Evolutionary conservation across 2,329 filamentous ascomycete genomes (phyloP).

Genomic region (Phyllosticta paracitricarpa): DNA sequence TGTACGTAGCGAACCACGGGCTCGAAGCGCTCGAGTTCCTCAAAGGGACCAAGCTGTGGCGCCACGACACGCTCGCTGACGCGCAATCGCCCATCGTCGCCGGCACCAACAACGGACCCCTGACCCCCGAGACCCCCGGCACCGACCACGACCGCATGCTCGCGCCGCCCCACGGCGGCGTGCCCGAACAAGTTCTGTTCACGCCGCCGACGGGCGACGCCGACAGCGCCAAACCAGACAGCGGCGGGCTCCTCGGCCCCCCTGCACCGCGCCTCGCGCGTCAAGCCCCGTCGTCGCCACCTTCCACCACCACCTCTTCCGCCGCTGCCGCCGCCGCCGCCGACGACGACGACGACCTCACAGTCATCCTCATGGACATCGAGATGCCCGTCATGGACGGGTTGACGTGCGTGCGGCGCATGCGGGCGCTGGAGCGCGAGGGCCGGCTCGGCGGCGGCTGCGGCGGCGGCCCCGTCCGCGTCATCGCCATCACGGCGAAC

Average conservation of each 20-base stretch:
- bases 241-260: neutral
- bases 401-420: constrained; percentile 23
- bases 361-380: constrained; percentile 26
- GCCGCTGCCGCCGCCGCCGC: too few relatives aligned
- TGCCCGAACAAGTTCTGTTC: neutral
- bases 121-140: neutral
- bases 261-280: constrained; percentile 14
- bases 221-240: neutral
- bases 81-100: neutral
- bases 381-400: constrained; percentile 33
- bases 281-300: neutral
- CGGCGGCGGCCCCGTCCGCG: constrained; percentile 16
- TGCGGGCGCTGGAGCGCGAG: constrained; percentile 22
- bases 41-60: constrained; percentile 14
- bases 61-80: neutral
- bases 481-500: constrained; percentile 30
- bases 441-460: constrained; percentile 12
- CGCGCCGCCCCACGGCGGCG: too few relatives aligned
- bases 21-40: constrained; percentile 27
- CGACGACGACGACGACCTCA: constrained; percentile 13
- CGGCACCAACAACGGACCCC: constrained; percentile 11
- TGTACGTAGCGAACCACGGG: constrained; percentile 30
- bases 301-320: neutral
- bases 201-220: neutral
- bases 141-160: neutral